Base-by-base conservation (phyloP, 2,329 filamentous ascomycete genomes). In the Torrubiella hemipterigena region DNA sequence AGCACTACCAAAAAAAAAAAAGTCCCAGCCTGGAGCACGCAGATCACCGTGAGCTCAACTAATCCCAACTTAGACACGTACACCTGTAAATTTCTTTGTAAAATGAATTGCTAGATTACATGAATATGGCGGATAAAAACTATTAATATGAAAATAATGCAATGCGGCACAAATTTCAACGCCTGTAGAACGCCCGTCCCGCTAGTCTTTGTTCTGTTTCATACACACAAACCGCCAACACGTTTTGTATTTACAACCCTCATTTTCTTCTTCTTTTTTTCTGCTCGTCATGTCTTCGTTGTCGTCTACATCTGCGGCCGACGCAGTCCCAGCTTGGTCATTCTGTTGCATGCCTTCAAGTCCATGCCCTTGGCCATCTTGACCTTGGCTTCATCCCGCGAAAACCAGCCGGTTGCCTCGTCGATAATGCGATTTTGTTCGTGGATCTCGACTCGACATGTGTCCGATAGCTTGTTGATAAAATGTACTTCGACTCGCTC, bases 351-450 rank as follows among this genome's bases (percentile, higher is more conserved):
- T n/a, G n/a, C n/a, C 38, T 62, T 58, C 38, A 59, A 67, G 13
- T 55, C 54, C 20, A 65, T 56, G 18, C 87, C 87, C 36, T 73
- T 56, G 38, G 77, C 71, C 73, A 93, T 73, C 63, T 85, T 86
- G 39, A 78, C 77, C 31, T 75, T 66, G 47, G 95, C 85, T 33
- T 77, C 73, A 53, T 75, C n/a, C n/a, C n/a, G n/a, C n/a, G n/a
- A 86, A 49, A 94, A 85, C 81, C 86, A 94, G 4, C 87, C 87
- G 44, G 81, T 75, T 1, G 87, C 86, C 29, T 83, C 78, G 40
- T 93, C 76, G 39, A 77, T 64, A 55, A 86, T 63, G 40, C 75
- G 66, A 48, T 76, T 69, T 54, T 78, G 70, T 31, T 69, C 61
- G 29, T 69, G 58, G 39, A 73, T 61, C 59, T 98, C 87, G 33